A percentile compares a stretch with the other conserved stretches of the same genome.
Evolutionary conservation across 1,284 basidiomycete genomes (phyloP).

Genomic region (Ustilago cynodontis): DNA sequence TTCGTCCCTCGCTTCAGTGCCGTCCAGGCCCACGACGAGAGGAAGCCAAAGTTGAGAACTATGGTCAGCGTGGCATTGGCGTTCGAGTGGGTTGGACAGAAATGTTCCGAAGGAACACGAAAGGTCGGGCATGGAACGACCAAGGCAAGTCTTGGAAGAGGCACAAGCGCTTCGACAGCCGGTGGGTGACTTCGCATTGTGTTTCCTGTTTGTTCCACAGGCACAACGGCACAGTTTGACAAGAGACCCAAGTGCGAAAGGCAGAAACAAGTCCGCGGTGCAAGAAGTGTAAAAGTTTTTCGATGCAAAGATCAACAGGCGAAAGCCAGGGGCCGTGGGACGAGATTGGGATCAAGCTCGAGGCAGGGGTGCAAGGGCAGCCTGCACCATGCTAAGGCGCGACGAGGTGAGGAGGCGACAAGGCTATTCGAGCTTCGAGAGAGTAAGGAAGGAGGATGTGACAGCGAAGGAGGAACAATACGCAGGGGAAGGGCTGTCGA

Average conservation of each 20-base stretch:
- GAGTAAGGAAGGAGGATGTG: neutral
- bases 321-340: constrained; percentile 26
- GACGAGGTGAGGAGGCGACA: constrained; percentile 14
- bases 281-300: neutral
- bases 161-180: neutral
- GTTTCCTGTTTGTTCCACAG: too few relatives aligned
- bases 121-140: constrained; percentile 7
- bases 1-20: constrained; percentile 1
- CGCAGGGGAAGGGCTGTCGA: constrained; percentile 17
- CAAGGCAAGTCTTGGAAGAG: neutral
- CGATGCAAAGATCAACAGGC: constrained; percentile 16
- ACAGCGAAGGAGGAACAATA: neutral
- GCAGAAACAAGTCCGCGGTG: neutral
- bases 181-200: neutral
- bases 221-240: neutral
- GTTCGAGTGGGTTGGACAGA: constrained; percentile 4
- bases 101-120: constrained; percentile 37
- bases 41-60: neutral
- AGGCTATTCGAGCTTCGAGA: neutral
- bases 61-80: constrained; percentile 8
- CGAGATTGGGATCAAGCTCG: constrained; percentile 25
- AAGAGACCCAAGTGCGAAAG: neutral
- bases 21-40: neutral
- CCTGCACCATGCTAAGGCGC: constrained; percentile 13
- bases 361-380: constrained; percentile 25